These are phyloP conservation scores for Hydnum rufescens DNA, from an alignment of 768 basidiomycete genomes.

Conservation along the genomic window DNA sequence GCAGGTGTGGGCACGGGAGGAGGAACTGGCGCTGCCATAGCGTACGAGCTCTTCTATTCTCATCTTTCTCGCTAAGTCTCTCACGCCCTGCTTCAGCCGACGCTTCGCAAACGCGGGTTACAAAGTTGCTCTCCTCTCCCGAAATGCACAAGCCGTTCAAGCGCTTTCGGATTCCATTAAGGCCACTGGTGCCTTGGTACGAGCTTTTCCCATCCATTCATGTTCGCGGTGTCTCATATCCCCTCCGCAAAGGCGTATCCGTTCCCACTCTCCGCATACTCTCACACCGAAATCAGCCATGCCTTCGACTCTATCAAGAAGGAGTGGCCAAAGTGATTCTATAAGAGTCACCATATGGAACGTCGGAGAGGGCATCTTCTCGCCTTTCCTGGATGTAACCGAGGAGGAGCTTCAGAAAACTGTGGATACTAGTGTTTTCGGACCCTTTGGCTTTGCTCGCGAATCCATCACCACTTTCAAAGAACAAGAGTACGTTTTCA, in stretches of 20 bases:
- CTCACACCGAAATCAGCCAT: constrained; percentile 21
- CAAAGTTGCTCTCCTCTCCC: constrained; percentile 43
- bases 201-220: constrained; percentile 33
- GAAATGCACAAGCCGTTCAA: constrained; percentile 32
- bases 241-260: no score
- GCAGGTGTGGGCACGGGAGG: no score
- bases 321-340: constrained; percentile 27
- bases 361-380: constrained; percentile 30
- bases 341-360: constrained; percentile 50
- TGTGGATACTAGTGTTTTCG: constrained; percentile 33
- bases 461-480: constrained; percentile 41
- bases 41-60: no score
- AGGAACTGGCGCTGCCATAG: no score
- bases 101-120: constrained; percentile 31
- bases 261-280: constrained; percentile 31
- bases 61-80: no score
- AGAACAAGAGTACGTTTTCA: constrained; percentile 14
- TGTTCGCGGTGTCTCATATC: no score
- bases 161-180: constrained; percentile 32
- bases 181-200: constrained; percentile 38
- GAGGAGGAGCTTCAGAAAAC: constrained; percentile 37
- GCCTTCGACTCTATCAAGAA: constrained; percentile 31
- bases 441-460: constrained; percentile 41
- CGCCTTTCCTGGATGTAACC: no score
- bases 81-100: no score